Evolutionary conservation across 78 protist species (phyloP).

Genomic region (Bigelowiella natans): DNA sequence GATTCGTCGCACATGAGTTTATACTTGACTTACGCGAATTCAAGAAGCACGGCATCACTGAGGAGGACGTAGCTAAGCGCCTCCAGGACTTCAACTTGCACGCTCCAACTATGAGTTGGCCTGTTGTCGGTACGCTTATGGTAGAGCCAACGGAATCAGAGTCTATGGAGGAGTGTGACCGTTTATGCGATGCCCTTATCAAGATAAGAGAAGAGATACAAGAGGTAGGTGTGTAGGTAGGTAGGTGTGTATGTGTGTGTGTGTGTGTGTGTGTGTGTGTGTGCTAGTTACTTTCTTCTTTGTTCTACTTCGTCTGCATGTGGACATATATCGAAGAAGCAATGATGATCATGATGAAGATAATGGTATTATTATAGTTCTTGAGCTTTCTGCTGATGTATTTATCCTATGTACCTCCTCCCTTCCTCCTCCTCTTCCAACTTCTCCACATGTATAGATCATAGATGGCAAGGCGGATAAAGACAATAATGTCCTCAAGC

Average conservation of each 20-base stretch:
- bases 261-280: too few relatives aligned
- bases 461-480: background rate
- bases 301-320: too few relatives aligned
- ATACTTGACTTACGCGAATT: constrained; percentile 77
- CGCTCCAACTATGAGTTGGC: constrained; percentile 75
- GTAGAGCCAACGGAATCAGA: constrained; percentile 90
- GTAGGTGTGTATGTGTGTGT: too few relatives aligned
- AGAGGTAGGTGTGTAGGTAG: too few relatives aligned
- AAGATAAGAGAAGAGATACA: constrained; percentile 76
- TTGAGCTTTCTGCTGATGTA: too few relatives aligned
- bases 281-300: too few relatives aligned
- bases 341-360: too few relatives aligned
- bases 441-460: too few relatives aligned
- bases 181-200: constrained; percentile 80
- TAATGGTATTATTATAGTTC: too few relatives aligned
- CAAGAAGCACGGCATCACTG: constrained; percentile 66
- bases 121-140: constrained; percentile 92
- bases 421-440: too few relatives aligned
- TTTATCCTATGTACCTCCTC: too few relatives aligned
- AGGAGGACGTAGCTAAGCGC: constrained; percentile 93
- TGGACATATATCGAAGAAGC: too few relatives aligned
- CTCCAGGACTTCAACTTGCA: constrained; percentile 52
- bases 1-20: constrained; percentile 50
- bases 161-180: constrained; percentile 77
- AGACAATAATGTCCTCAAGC: constrained; percentile 61